A percentile compares a stretch with the other conserved stretches of the same genome.
Conservation (phyloP, 768 basidiomycete genomes). For the Porpolomopsis calyptriformis region DNA sequence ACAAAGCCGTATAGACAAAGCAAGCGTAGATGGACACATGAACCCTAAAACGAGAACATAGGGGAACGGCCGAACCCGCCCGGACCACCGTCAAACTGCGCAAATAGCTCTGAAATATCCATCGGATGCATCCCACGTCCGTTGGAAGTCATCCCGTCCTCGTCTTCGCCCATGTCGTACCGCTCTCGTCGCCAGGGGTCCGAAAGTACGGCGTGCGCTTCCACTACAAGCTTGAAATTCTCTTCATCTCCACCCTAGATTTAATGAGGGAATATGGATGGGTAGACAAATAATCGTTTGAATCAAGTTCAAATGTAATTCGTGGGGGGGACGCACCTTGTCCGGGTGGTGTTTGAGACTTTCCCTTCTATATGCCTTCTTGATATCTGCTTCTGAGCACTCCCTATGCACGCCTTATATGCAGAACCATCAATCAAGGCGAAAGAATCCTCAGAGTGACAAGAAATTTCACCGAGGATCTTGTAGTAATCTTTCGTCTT, state of each 20-base stretch:
- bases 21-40: too few species aligned
- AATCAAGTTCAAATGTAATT: too few species aligned
- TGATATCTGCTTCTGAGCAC: constrained; percentile 63
- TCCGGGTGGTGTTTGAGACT: constrained; percentile 80
- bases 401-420: constrained; percentile 36
- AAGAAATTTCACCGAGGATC: constrained; percentile 36
- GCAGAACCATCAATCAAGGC: background rate
- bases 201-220: constrained; percentile 74
- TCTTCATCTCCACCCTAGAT: constrained; percentile 86
- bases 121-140: constrained; percentile 34
- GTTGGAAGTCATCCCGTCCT: constrained; percentile 49
- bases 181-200: constrained; percentile 63
- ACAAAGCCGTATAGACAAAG: too few species aligned
- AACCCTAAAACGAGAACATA: too few species aligned
- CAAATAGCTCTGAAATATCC: constrained; percentile 55
- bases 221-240: constrained; percentile 84
- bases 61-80: too few species aligned
- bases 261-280: background rate
- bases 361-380: constrained; percentile 85
- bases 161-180: constrained; percentile 77
- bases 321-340: constrained; percentile 47
- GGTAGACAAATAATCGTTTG: too few species aligned
- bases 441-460: background rate
- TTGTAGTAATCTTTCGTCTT: constrained; percentile 89
- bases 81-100: constrained; percentile 46